Percentiles rank a stretch among this genome's conserved stretches.
Evolutionary conservation across 2,329 filamentous ascomycete genomes (phyloP).

Genomic region (Aspergillus neotritici): DNA sequence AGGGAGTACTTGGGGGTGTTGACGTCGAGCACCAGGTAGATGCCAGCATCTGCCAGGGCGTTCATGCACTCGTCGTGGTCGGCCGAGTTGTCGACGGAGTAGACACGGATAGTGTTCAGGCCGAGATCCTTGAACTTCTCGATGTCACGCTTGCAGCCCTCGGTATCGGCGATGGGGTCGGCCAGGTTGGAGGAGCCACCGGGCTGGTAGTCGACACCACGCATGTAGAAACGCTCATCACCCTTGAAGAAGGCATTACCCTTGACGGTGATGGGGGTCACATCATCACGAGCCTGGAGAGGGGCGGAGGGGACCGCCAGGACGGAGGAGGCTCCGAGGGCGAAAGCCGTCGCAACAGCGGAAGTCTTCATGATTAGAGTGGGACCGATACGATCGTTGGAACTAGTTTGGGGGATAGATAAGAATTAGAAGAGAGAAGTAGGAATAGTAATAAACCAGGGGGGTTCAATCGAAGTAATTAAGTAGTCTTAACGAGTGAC

Average conservation of each 20-base stretch:
- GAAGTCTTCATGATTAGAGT: constrained; percentile 49
- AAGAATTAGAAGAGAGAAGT: constrained; percentile 1
- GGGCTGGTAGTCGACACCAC: constrained; percentile 59
- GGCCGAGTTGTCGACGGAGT: constrained; percentile 81
- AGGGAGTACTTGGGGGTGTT: constrained; percentile 88
- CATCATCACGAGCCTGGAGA: constrained; percentile 37
- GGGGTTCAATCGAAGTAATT: constrained; percentile 6
- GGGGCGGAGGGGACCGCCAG: constrained; percentile 37
- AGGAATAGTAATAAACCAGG: constrained; percentile 3
- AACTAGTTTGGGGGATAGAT: neutral
- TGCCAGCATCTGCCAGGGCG: constrained; percentile 71
- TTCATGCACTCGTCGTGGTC: constrained; percentile 83
- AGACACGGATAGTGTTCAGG: constrained; percentile 87
- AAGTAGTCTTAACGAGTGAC: constrained; percentile 16
- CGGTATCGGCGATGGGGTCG: constrained; percentile 70
- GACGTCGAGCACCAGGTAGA: constrained; percentile 87
- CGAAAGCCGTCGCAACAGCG: constrained; percentile 43
- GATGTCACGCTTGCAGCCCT: constrained; percentile 72
- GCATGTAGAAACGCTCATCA: constrained; percentile 50
- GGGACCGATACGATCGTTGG: constrained; percentile 1
- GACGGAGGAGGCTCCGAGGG: constrained; percentile 42
- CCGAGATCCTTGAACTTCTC: constrained; percentile 76
- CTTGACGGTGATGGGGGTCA: constrained; percentile 56
- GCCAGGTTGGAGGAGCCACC: constrained; percentile 57
- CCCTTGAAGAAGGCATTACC: constrained; percentile 64